phyloP scores from a whole-genome alignment of 768 basidiomycete species.

The Cystobasidiopsis lactophilus region DNA sequence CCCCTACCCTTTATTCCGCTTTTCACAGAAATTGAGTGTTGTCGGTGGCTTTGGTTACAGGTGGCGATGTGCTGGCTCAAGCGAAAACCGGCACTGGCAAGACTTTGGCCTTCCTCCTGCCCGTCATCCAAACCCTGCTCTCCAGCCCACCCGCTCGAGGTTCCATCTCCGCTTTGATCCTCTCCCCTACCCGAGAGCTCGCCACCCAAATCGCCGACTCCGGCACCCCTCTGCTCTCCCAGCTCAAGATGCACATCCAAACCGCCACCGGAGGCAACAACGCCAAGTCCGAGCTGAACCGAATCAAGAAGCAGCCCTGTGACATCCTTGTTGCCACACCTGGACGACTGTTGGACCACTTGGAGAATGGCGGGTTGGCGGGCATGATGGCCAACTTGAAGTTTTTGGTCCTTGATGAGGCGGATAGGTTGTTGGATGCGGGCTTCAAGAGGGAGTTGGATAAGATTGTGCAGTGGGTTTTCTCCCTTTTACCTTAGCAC shows the following conservation, averaged over 20 bases:
- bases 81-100: slow-evolving; percentile 30
- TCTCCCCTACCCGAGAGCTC: slow-evolving; percentile 28
- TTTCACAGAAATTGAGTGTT: too few relatives aligned
- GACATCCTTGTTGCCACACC: slow-evolving; percentile 28
- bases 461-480: slow-evolving; percentile 39
- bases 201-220: slow-evolving; percentile 26
- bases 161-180: slow-evolving; percentile 22
- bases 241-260: slow-evolving; percentile 31
- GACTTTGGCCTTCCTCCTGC: slow-evolving; percentile 28
- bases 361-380: slow-evolving; percentile 29
- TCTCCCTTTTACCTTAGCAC: neutral
- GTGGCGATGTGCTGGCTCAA: slow-evolving; percentile 13
- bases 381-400: slow-evolving; percentile 36
- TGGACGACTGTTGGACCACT: slow-evolving; percentile 26
- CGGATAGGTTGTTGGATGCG: slow-evolving; percentile 27
- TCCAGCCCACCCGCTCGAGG: slow-evolving; percentile 12
- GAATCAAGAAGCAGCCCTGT: slow-evolving; percentile 43
- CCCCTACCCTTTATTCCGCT: too few relatives aligned
- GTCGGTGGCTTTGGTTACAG: too few relatives aligned
- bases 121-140: slow-evolving; percentile 24
- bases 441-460: slow-evolving; percentile 33
- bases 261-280: slow-evolving; percentile 47
- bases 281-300: slow-evolving; percentile 42
- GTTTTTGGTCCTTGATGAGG: slow-evolving; percentile 55
- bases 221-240: slow-evolving; percentile 39